Conservation (phyloP, 2,329 filamentous ascomycete genomes). For the Magnaporthiopsis incrustans region DNA sequence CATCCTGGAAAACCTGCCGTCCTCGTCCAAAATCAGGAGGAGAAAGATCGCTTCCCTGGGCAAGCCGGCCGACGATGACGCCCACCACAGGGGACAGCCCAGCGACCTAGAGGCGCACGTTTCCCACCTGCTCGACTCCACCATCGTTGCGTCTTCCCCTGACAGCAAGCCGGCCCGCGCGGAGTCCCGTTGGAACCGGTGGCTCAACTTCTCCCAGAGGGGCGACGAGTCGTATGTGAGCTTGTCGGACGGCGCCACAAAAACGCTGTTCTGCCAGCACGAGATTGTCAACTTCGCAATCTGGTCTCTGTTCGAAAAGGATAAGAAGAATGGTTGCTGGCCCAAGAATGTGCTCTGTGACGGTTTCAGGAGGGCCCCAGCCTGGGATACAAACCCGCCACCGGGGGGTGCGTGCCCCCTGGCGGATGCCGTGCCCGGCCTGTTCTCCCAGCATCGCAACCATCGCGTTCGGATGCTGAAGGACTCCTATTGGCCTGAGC, state of each 20-base stretch:
- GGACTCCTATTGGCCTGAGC: conserved; percentile 61
- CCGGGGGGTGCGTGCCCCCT: neutral
- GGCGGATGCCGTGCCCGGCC: conserved; percentile 47
- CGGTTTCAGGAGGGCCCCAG: conserved; percentile 56
- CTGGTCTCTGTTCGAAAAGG: conserved; percentile 64
- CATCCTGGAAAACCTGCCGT: conserved; percentile 56
- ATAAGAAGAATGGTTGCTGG: conserved; percentile 35
- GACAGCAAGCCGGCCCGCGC: conserved; percentile 7
- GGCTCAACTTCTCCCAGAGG: conserved; percentile 53
- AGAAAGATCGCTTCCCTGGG: conserved; percentile 46
- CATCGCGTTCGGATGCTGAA: conserved; percentile 63
- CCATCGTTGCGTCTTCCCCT: conserved; percentile 50
- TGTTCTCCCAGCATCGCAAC: conserved; percentile 60
- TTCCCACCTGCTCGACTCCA: conserved; percentile 56
- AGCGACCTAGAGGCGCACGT: conserved; percentile 33
- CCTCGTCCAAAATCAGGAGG: conserved; percentile 54
- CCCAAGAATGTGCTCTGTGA: conserved; percentile 75
- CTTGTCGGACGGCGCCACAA: conserved; percentile 36
- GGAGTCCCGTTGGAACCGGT: conserved; percentile 43
- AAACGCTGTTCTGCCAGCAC: conserved; percentile 46
- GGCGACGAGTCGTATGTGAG: conserved; percentile 51
- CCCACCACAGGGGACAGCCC: conserved; percentile 9
- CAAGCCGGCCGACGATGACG: conserved; percentile 12
- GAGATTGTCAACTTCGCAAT: conserved; percentile 75
- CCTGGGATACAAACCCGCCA: conserved; percentile 17